Base-by-base conservation (phyloP, 192 early-diverging fungal species). In the Dispira simplex region DNA sequence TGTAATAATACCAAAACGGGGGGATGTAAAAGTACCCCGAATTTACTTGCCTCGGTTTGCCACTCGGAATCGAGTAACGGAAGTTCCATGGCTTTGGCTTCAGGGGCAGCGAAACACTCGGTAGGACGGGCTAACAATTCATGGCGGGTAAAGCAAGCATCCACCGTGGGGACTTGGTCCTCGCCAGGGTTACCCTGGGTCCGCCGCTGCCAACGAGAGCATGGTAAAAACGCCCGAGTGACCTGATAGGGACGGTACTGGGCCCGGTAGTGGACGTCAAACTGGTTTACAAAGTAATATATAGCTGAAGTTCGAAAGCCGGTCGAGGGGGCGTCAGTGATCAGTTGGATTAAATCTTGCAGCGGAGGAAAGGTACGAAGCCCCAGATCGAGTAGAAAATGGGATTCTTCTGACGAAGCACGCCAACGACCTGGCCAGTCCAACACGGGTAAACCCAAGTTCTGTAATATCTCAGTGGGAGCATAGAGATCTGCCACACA, bases 211-310 rank as follows among this genome's bases (percentile, higher is more conserved):
- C 18, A 63, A 0, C 68, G 67, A 0, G 69, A 62, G 27, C 79
- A 76, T 0, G 89, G 89, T 1, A 93, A 62, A 69, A 91, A 94
- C 9, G 76, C 65, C 0, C 65, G 64, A 18, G 72, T 73, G 46
- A 89, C 63, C 2, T 51, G 65, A 0, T 32, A 48, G 0, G 79
- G 64, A n/a, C 69, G 67, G 64, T 90, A 93, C 14, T 69, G 52
- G 5, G 59, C 18, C 1, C 64, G 26, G 60, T 91, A 92, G 23
- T 73, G 64, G 0, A 67, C 65, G 57, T 85, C 77, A 62, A 76
- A 82, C 56, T 91, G 74, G 11, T 88, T 84, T 10, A 87, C 64
- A 51, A 95, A 81, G 70, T 91, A 91, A 1, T 65, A 64, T 14
- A 95, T 57, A 1, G 86, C 77, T 14, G 78, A 67, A 8, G 58